Evolutionary conservation across 768 basidiomycete species (phyloP), one percentile per base, ranked within the genome.

Genomic region (Obba rivulosa): DNA sequence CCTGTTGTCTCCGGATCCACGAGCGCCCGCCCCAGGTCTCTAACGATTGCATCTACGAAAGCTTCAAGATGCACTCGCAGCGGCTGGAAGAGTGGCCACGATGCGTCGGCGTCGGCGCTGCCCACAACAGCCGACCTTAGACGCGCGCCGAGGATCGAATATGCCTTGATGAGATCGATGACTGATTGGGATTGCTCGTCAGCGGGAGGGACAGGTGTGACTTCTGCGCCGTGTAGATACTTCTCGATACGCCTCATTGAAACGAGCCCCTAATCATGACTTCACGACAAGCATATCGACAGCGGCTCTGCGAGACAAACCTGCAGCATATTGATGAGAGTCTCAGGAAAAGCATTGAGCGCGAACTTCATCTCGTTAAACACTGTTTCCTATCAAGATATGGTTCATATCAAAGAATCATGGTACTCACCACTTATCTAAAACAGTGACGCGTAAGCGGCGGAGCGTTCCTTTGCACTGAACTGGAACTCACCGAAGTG

Each of bases 191-290:
- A 72, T 53, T 84, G 78, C 22, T 75, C 63, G 17, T 72, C 64
- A 8, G 87, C 64, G 2, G 81, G 80, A 3, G 73, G 75, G 11
- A 88, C 81, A 1, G 73, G 65, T 1, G 74, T 62, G 14, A 96
- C 81, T 66, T 97, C 93, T 1, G 78, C 76, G 9, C 78, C 75
- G 42, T 79, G 69, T 20, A 96, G 76, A 64, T 94, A 96, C 58
- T 88, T 92, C 62, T 94, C 92, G 51, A 96, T 93, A 43, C 93
- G 88, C 16, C 87, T 82, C 41, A 93, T 71, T 10, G 91, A 93
- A 14, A 96, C 89, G 41, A 88, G 73, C 46, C 82, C 79, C 85
- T 86, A 40, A 14, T 41, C 28, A 41, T 4, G 14, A 18, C 35
- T 39, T 54, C 41, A 31, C 7, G 28, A 31, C 28, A 31, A 31